A percentile compares a stretch with the other conserved stretches of the same genome.
phyloP scores from a whole-genome alignment of 2,329 filamentous ascomycete genomes.

The Periconia sp. region DNA sequence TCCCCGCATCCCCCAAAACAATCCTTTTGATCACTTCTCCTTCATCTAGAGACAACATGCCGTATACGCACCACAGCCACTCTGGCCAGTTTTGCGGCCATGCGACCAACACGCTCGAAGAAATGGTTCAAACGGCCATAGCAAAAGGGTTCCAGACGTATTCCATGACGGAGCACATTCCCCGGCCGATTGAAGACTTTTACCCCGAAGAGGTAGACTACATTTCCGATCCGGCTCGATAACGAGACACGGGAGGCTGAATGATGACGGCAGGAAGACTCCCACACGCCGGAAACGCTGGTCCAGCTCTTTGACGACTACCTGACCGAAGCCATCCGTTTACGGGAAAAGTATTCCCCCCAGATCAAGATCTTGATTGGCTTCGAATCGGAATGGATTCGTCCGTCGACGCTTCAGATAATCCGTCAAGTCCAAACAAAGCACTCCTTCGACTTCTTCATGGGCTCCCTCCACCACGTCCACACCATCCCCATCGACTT shows the following conservation, averaged over 20 bases:
- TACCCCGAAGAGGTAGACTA: slow-evolving; percentile 82
- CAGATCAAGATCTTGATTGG: slow-evolving; percentile 81
- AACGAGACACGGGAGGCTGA: slow-evolving; percentile 8
- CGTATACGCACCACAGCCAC: slow-evolving; percentile 96
- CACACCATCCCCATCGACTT: slow-evolving; percentile 88
- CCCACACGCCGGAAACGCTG: slow-evolving; percentile 35
- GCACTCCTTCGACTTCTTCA: slow-evolving; percentile 79
- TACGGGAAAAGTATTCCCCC: slow-evolving; percentile 69
- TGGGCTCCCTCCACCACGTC: slow-evolving; percentile 91
- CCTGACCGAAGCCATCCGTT: slow-evolving; percentile 70
- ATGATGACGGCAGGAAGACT: slow-evolving; percentile 13
- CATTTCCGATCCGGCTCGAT: not conserved
- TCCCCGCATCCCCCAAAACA: not conserved
- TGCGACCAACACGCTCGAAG: slow-evolving; percentile 81
- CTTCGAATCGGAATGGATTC: slow-evolving; percentile 93
- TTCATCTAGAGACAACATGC: slow-evolving; percentile 59
- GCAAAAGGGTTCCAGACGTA: slow-evolving; percentile 77
- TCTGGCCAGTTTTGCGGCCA: slow-evolving; percentile 95
- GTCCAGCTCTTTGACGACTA: slow-evolving; percentile 67
- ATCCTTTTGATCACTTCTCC: not conserved
- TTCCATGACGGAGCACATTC: slow-evolving; percentile 94
- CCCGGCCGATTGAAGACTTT: slow-evolving; percentile 74
- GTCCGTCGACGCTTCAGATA: slow-evolving; percentile 63
- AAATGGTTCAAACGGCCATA: slow-evolving; percentile 79
- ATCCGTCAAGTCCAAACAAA: slow-evolving; percentile 62